Evolutionary conservation across 371 early-diverging fungal species (phyloP), one percentile per base, ranked within the genome.

Genomic region (Furculomyces boomerangus): DNA sequence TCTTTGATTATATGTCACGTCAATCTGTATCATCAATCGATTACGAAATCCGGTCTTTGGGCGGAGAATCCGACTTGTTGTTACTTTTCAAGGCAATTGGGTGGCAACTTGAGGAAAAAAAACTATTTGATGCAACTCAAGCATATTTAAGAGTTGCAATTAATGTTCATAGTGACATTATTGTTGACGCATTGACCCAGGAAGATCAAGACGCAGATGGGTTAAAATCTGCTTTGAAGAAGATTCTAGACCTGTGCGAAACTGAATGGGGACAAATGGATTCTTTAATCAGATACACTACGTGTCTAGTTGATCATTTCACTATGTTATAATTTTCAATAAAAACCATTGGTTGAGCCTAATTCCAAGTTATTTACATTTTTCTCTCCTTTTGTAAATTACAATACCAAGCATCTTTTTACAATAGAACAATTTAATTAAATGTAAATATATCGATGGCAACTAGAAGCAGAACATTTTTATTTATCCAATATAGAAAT

Each of bases 401-500:
- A 24, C 45, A 45, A 45, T n/a, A 39, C 13, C n/a, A 39, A 39
- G 14, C 13, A 39, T n/a, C 13, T 13, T 39, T 39, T 14, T n/a
- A 39, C 39, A 39, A 14, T n/a, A 14, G 14, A 39, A 39, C 14
- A 14, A 39, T 39, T 39, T 39, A n/a, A 39, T 14, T 14, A 14
- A 39, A 39, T 45, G n/a, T 39, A 39, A 39, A 39, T 39, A 39
- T 45, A 45, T 45, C 16, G 54, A 86, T 86, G 86, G 86, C 92
- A 2, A 86, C 93, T 16, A 77, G 95, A 54, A 84, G 81, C 60
- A 80, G 90, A 60, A 93, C 93, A 24, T 72, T 90, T 49, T 73
- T 94, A 37, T 94, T 90, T 71, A 70, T 90, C 39, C 90, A 94
- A 70, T 90, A 84, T 67, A 77, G 95, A 59, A 90, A 90, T 61